Evolutionary conservation across 208 protist genomes (phyloP).

Genomic region (Angomonas ambiguus): DNA sequence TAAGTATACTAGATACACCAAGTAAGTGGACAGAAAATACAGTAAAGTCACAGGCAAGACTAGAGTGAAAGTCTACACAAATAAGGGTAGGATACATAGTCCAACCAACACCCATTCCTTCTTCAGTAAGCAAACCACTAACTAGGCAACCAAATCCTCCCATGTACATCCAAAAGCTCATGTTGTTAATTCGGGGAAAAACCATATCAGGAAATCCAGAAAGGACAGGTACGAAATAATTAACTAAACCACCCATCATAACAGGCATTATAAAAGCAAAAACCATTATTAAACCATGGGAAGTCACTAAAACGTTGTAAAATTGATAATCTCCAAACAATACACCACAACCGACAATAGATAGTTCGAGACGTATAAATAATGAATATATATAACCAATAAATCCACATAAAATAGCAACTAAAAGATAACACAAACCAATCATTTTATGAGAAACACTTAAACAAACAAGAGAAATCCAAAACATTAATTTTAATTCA

Average conservation of each 20-base stretch:
- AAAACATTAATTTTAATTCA: constrained; percentile 39
- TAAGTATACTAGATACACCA: constrained; percentile 69
- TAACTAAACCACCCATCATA: constrained; percentile 58
- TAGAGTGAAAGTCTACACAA: constrained; percentile 81
- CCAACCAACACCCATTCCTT: constrained; percentile 78
- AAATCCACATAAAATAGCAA: constrained; percentile 76
- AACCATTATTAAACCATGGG: constrained; percentile 56
- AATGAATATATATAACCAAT: constrained; percentile 75
- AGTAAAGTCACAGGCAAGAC: constrained; percentile 78
- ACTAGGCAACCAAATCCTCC: constrained; percentile 63
- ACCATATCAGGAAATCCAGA: constrained; percentile 63
- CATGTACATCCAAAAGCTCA: constrained; percentile 65
- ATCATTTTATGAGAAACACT: constrained; percentile 77
- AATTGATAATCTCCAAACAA: constrained; percentile 75
- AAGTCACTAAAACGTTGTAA: constrained; percentile 66
- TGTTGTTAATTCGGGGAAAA: constrained; percentile 56
- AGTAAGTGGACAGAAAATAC: constrained; percentile 80
- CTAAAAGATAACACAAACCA: constrained; percentile 84
- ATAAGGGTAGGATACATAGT: constrained; percentile 78
- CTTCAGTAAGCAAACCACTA: constrained; percentile 81
- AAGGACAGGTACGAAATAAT: constrained; percentile 56
- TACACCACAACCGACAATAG: constrained; percentile 55
- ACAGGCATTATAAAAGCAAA: constrained; percentile 79
- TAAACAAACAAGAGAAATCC: constrained; percentile 46
- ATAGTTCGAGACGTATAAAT: constrained; percentile 69